phyloP scores from a whole-genome alignment of 2,329 filamentous ascomycete species.

The Microsporum canis region DNA sequence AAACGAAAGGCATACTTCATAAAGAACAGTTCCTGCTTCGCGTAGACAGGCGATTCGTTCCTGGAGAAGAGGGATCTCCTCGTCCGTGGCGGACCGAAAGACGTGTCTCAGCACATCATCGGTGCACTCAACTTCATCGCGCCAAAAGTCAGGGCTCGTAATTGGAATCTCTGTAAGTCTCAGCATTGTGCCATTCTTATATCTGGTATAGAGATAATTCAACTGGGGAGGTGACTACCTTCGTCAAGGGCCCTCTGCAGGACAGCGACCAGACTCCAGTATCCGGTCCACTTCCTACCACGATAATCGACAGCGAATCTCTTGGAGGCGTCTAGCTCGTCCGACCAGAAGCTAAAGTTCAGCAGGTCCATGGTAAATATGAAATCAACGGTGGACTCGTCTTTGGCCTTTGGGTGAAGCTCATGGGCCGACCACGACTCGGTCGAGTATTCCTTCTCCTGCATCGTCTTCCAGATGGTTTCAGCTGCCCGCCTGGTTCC shows the following conservation, averaged over 20 bases:
- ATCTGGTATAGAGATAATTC: background rate
- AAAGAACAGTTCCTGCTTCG: constrained; percentile 70
- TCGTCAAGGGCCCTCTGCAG: constrained; percentile 82
- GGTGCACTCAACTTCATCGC: constrained; percentile 61
- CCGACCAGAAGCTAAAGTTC: constrained; percentile 97
- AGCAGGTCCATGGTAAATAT: constrained; percentile 96
- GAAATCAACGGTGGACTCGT: constrained; percentile 72
- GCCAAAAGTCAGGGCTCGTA: constrained; percentile 79
- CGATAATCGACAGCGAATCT: constrained; percentile 75
- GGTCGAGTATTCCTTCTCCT: constrained; percentile 69
- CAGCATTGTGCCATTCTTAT: constrained; percentile 9
- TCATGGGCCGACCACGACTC: constrained; percentile 80
- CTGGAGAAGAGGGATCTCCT: constrained; percentile 73
- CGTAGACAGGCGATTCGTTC: constrained; percentile 68
- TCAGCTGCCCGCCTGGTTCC: constrained; percentile 73
- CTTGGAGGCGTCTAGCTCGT: constrained; percentile 49
- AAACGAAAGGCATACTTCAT: constrained; percentile 46
- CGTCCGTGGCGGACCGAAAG: constrained; percentile 75
- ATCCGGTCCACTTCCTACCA: constrained; percentile 77
- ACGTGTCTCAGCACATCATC: constrained; percentile 62
- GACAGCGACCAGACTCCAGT: constrained; percentile 84
- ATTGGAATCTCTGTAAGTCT: constrained; percentile 61
- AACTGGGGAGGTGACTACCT: constrained; percentile 38
- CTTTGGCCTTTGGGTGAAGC: constrained; percentile 72
- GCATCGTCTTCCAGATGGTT: constrained; percentile 70